A percentile compares a stretch with the other conserved stretches of the same genome.
phyloP scores from a whole-genome alignment of 2,329 filamentous ascomycete genomes.

The Rosellinia necatrix region DNA sequence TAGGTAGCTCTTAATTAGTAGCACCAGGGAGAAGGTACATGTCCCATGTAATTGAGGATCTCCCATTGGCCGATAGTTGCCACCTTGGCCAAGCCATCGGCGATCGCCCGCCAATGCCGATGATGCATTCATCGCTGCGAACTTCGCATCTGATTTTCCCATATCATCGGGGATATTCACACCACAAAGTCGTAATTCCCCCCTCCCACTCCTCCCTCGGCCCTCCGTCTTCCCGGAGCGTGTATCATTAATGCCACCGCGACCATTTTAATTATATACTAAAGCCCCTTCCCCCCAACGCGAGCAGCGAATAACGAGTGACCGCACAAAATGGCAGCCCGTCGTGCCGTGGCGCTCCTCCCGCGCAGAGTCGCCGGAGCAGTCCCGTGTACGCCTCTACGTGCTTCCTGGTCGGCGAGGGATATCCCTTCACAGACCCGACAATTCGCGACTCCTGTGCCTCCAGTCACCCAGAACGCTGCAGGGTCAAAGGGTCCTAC shows the following conservation, averaged over 20 bases:
- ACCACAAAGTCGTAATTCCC: background rate
- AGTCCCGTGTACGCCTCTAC: constrained; percentile 29
- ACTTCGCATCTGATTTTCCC: constrained; percentile 8
- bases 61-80: constrained; percentile 24
- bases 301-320: background rate
- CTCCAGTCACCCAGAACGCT: constrained; percentile 79
- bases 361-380: constrained; percentile 40
- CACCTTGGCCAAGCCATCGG: constrained; percentile 5
- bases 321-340: constrained; percentile 45
- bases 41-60: background rate
- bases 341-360: constrained; percentile 46
- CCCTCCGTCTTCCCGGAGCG: background rate
- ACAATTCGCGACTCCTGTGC: constrained; percentile 65
- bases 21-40: too few relatives aligned
- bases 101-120: constrained; percentile 12
- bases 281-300: too few relatives aligned
- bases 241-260: too few relatives aligned
- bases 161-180: background rate
- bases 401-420: constrained; percentile 30
- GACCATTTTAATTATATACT: too few relatives aligned
- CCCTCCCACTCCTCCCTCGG: background rate
- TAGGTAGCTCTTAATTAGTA: too few relatives aligned
- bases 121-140: constrained; percentile 25
- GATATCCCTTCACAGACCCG: constrained; percentile 46
- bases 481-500: constrained; percentile 78